A percentile compares a stretch with the other conserved stretches of the same genome.
Conservation (phyloP, 2,329 filamentous ascomycete genomes). For the Ophiocordyceps australis region DNA sequence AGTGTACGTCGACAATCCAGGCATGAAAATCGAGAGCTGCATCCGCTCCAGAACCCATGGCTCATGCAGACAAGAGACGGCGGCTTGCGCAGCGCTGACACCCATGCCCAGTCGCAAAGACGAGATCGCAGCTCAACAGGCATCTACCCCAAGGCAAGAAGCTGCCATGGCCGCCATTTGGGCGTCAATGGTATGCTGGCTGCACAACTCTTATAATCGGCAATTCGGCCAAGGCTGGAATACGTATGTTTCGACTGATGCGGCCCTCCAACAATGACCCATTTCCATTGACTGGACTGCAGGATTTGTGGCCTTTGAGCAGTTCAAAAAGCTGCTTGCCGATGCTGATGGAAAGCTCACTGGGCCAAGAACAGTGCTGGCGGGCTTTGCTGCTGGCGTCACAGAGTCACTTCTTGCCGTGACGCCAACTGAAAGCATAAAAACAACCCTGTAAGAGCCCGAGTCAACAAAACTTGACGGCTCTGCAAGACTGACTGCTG, state of each 20-base stretch:
- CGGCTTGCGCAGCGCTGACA: not conserved
- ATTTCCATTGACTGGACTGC: not conserved
- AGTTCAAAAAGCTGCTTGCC: constrained; percentile 69
- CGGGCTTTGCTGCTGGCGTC: constrained; percentile 85
- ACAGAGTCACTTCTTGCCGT: constrained; percentile 89
- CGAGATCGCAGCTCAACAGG: constrained; percentile 80
- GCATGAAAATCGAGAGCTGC: constrained; percentile 4
- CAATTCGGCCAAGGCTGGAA: constrained; percentile 90
- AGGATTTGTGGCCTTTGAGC: constrained; percentile 83
- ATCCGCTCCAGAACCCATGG: too few species aligned
- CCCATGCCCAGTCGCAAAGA: constrained; percentile 60
- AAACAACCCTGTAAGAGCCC: constrained; percentile 59
- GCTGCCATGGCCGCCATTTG: constrained; percentile 88
- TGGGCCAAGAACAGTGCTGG: constrained; percentile 77
- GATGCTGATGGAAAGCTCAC: constrained; percentile 78
- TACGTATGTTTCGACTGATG: constrained; percentile 44
- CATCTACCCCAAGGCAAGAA: constrained; percentile 67
- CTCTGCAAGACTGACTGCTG: constrained; percentile 1
- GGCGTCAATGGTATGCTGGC: constrained; percentile 88
- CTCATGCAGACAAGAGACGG: not conserved
- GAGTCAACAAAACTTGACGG: too few species aligned
- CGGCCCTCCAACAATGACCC: too few species aligned
- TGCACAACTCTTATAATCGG: constrained; percentile 95
- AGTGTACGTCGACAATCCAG: constrained; percentile 41
- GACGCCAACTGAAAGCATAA: constrained; percentile 94